Evolutionary conservation across 805 yeast genomes (phyloP), one percentile per base, ranked within the genome.

Genomic region (Metschnikowia reukaufii): DNA sequence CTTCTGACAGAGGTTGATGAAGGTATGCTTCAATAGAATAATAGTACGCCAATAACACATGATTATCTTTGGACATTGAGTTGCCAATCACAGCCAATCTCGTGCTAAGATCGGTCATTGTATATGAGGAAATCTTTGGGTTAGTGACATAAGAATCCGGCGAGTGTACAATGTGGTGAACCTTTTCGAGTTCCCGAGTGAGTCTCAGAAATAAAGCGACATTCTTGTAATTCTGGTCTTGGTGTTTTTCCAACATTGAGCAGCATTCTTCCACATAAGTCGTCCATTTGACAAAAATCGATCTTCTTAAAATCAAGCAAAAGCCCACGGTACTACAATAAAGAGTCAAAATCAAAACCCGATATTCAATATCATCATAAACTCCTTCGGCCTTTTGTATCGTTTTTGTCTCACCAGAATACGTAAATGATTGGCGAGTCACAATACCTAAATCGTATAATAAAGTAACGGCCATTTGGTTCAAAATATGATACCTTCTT

Each of bases 381-480:
- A 52, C 57, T 7, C 52, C 57, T 31, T 39, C 50, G 12, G 58
- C 33, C 40, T 48, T 51, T 8, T 44, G 41, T 33, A 46, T 36
- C 34, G 37, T 29, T 27, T 49, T 49, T 7, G 44, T 39, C 4
- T 51, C 51, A 19, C 39, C 44, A n/a, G 45, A 49, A 41, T 49
- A 62, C 16, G 51, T 47, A 48, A 47, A 59, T 3, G 57, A 36
- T 15, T 80, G 74, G 37, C 79, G 60, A 21, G 84, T 79, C 19
- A 81, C 79, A 4, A 89, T 73, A 0, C 96, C 96, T 44, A 90
- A 66, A 62, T 90, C 97, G 56, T 81, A 84, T 1, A 86, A 76
- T 64, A 90, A 71, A 4, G 85, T 73, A 12, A 84, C 79, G 43
- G 90, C 81, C 18, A 88, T 68, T 12, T 79, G 70, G 45, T 81